A percentile compares a stretch with the other conserved stretches of the same genome.
Evolutionary conservation across 108 stramenopile species (phyloP).

Genomic region (Conticribra weissflogii): DNA sequence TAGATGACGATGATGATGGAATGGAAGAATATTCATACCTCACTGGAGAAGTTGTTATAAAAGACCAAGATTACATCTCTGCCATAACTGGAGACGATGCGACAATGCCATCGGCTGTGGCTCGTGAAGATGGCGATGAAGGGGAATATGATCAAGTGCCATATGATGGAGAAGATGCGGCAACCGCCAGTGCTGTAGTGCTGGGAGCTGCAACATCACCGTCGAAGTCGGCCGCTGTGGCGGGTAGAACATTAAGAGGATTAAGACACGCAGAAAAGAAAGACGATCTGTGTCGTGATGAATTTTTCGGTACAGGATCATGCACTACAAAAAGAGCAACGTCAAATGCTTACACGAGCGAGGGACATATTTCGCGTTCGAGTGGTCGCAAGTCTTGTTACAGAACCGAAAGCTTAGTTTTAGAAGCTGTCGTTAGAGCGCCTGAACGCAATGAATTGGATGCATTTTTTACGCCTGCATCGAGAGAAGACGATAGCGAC

Average conservation of each 20-base stretch:
- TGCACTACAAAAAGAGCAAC: background rate
- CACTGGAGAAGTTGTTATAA: conserved; percentile 35
- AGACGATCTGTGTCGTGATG: background rate
- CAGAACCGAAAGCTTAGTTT: background rate
- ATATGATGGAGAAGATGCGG: conserved; percentile 10
- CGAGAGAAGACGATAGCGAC: background rate
- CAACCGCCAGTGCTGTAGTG: conserved; percentile 17
- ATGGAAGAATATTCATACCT: conserved; percentile 46
- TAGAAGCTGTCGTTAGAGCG: background rate
- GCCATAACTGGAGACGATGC: conserved; percentile 42
- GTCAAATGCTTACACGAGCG: background rate
- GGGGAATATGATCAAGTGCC: background rate
- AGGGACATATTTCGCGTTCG: background rate
- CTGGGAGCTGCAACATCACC: conserved; percentile 16
- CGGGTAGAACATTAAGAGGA: background rate
- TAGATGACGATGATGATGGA: conserved; percentile 32
- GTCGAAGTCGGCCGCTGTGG: background rate
- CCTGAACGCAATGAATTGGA: background rate
- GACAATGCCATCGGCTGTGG: conserved; percentile 9
- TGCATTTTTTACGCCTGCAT: background rate
- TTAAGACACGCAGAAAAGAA: background rate
- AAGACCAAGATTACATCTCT: conserved; percentile 35
- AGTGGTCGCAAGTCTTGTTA: conserved; percentile 2
- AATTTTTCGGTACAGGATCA: background rate
- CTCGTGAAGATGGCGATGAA: background rate